Evolutionary conservation across 352 stramenopile species (phyloP).

Genomic region (Pythium dissimile): DNA sequence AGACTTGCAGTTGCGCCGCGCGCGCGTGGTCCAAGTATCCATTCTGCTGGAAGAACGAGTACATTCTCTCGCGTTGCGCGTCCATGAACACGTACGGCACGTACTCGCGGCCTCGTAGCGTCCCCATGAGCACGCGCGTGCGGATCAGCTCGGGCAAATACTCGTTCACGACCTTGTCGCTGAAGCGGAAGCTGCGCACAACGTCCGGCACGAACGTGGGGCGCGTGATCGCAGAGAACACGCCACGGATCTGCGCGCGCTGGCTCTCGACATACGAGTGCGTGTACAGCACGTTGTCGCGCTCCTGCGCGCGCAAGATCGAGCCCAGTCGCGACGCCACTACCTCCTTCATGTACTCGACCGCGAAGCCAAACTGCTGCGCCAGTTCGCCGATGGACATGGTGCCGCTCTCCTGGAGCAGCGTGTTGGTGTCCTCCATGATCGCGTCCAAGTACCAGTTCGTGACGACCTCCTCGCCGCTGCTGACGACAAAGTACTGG

Average conservation of each 20-base stretch:
- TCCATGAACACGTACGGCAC: constrained; percentile 77
- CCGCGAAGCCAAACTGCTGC: constrained; percentile 77
- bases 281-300: constrained; percentile 73
- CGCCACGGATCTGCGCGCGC: constrained; percentile 57
- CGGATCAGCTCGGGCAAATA: constrained; percentile 54
- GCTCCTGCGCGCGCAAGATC: constrained; percentile 59
- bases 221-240: constrained; percentile 57
- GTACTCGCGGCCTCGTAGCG: constrained; percentile 67
- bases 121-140: constrained; percentile 52
- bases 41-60: constrained; percentile 86
- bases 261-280: constrained; percentile 68
- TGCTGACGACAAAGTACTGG: constrained; percentile 60
- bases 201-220: constrained; percentile 73
- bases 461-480: constrained; percentile 75
- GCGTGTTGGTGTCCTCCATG: constrained; percentile 76
- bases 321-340: constrained; percentile 54
- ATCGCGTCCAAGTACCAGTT: constrained; percentile 82
- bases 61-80: constrained; percentile 68
- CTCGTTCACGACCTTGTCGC: constrained; percentile 64
- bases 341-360: constrained; percentile 83
- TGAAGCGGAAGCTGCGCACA: constrained; percentile 46
- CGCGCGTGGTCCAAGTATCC: constrained; percentile 65
- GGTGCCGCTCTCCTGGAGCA: constrained; percentile 71
- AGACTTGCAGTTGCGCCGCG: constrained; percentile 55
- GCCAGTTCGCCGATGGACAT: constrained; percentile 66